Percentiles rank a stretch among this genome's conserved stretches.
Evolutionary conservation across 1,284 basidiomycete species (phyloP).

Genomic region (Naganishia cerealis): DNA sequence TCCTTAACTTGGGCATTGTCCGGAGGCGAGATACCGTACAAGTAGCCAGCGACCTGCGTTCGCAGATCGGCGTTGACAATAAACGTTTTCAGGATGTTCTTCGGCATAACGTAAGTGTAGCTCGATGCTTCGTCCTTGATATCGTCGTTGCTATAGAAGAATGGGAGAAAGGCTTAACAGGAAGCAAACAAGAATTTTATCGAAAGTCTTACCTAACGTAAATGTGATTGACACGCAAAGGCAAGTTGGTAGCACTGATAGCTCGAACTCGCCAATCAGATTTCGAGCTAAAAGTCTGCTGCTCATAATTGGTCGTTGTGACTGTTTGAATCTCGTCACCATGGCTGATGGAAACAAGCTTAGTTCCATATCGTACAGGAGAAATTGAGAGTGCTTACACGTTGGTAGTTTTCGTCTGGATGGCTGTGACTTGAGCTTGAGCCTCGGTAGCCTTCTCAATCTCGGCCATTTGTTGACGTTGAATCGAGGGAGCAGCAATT

Average conservation of each 20-base stretch:
- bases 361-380: neutral
- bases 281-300: constrained; percentile 95
- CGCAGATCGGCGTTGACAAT: constrained; percentile 90
- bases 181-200: neutral
- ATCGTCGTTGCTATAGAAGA: constrained; percentile 70
- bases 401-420: constrained; percentile 97
- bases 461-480: constrained; percentile 99
- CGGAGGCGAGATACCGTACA: constrained; percentile 88
- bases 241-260: constrained; percentile 91
- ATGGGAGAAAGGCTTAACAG: neutral
- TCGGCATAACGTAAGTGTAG: constrained; percentile 92
- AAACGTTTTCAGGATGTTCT: constrained; percentile 94
- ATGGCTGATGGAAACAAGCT: constrained; percentile 34
- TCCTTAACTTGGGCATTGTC: constrained; percentile 99
- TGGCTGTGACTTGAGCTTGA: constrained; percentile 89
- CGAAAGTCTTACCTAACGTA: constrained; percentile 70
- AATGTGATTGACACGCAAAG: constrained; percentile 94
- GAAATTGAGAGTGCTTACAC: constrained; percentile 54
- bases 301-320: constrained; percentile 97
- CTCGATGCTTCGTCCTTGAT: constrained; percentile 95
- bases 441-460: constrained; percentile 94
- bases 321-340: constrained; percentile 95
- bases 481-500: constrained; percentile 66
- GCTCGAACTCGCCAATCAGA: constrained; percentile 98
- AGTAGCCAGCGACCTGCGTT: constrained; percentile 89